phyloP scores from a whole-genome alignment of 2,329 filamentous ascomycete species.

The Huntiella savannae region DNA sequence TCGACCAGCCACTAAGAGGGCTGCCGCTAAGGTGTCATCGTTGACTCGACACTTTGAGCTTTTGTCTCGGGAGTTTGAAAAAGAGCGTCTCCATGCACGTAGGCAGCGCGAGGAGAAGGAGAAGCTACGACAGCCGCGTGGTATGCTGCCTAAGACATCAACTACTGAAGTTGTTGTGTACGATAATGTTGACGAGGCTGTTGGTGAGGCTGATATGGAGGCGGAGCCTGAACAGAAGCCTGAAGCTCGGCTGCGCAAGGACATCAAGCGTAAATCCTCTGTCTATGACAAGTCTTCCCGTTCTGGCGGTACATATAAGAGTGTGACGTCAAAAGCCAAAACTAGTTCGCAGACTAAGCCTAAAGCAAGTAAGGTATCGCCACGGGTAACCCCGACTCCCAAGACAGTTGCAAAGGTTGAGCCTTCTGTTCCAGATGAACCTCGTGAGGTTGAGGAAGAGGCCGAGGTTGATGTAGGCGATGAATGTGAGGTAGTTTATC shows the following conservation, averaged over 20 bases:
- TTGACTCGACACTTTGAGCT: constrained; percentile 93
- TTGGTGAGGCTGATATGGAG: constrained; percentile 51
- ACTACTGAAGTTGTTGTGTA: constrained; percentile 94
- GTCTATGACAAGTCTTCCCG: constrained; percentile 5
- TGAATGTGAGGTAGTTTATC: constrained; percentile 13
- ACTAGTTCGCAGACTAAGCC: background rate
- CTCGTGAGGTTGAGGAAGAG: constrained; percentile 13
- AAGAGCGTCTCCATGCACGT: constrained; percentile 73
- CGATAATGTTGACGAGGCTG: constrained; percentile 79
- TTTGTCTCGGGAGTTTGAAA: constrained; percentile 87
- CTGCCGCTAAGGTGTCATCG: constrained; percentile 63
- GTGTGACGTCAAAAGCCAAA: too few relatives aligned
- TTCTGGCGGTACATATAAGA: background rate
- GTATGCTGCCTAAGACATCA: constrained; percentile 66
- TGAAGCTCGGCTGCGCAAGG: constrained; percentile 1
- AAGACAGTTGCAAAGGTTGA: background rate
- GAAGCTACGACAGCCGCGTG: constrained; percentile 44
- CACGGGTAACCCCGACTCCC: background rate
- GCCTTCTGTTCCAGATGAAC: background rate
- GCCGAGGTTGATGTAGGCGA: constrained; percentile 10
- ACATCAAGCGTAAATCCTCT: constrained; percentile 7
- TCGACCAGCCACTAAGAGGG: constrained; percentile 56
- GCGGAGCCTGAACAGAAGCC: constrained; percentile 2
- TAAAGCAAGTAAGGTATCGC: too few relatives aligned
- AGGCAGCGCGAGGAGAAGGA: constrained; percentile 63